A percentile compares a stretch with the other conserved stretches of the same genome.
These are phyloP conservation scores for Brassica carinata DNA, from an alignment of 345 rosid species.

Conservation along the genomic window DNA sequence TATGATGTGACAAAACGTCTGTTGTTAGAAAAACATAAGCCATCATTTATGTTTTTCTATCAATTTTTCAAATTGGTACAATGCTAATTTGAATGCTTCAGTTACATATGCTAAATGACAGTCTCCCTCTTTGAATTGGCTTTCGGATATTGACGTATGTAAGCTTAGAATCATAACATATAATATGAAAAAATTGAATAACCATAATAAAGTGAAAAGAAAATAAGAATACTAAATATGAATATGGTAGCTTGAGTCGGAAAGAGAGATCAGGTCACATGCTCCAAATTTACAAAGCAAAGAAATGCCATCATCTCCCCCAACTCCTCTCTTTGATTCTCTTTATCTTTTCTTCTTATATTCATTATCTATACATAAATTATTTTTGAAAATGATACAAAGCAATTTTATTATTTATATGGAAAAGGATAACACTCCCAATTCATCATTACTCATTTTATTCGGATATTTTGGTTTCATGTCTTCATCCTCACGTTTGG, in stretches of 20 bases:
- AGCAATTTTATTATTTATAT: conserved; percentile 2
- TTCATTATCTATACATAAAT: conserved; percentile 2
- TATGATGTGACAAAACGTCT: neutral
- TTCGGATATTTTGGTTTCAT: conserved; percentile 32
- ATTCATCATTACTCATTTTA: conserved; percentile 26
- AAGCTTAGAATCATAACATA: neutral
- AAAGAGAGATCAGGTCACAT: conserved; percentile 42
- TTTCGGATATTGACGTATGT: neutral
- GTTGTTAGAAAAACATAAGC: neutral
- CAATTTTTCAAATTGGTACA: neutral
- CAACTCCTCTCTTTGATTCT: conserved; percentile 35
- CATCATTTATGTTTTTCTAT: neutral
- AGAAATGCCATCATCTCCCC: conserved; percentile 40
- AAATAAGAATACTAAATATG: neutral
- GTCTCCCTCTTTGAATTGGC: neutral
- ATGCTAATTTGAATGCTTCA: neutral
- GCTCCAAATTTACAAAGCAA: conserved; percentile 41
- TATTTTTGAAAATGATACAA: neutral
- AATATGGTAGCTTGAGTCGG: conserved; percentile 31
- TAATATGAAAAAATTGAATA: neutral
- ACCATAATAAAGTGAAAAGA: neutral
- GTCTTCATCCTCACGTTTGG: conserved; percentile 36
- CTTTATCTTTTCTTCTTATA: conserved; percentile 27
- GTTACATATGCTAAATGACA: neutral
- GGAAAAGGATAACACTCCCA: conserved; percentile 18